These are phyloP conservation scores for Epichloe scottii DNA, from an alignment of 2,329 filamentous ascomycete genomes.

Conservation along the genomic window DNA sequence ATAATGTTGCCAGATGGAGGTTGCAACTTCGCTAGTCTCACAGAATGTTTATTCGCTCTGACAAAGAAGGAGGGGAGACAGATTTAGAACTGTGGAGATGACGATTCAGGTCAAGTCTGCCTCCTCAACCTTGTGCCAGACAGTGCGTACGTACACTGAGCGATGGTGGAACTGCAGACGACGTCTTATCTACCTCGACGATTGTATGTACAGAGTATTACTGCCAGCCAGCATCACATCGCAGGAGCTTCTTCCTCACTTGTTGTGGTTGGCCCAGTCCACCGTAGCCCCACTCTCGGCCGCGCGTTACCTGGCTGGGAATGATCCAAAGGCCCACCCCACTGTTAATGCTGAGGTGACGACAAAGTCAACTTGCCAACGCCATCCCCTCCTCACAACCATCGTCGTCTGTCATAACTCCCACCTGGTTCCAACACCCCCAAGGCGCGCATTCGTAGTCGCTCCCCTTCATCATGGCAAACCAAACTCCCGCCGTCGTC, in stretches of 20 bases:
- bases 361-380: conserved; percentile 4
- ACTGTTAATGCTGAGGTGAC: conserved; percentile 7
- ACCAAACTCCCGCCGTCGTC: conserved; percentile 99
- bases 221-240: too few species aligned
- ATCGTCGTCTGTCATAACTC: conserved; percentile 2
- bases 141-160: too few species aligned
- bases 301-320: background rate
- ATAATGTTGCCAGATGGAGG: too few species aligned
- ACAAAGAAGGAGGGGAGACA: background rate
- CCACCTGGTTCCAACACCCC: background rate
- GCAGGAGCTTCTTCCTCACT: too few species aligned
- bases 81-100: background rate
- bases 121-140: too few species aligned
- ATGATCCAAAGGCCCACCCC: conserved; percentile 3
- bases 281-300: background rate
- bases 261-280: too few species aligned
- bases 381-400: conserved; percentile 2
- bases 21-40: too few species aligned
- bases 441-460: conserved; percentile 12
- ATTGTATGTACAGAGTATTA: too few species aligned
- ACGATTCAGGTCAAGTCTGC: background rate
- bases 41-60: background rate
- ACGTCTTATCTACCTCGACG: too few species aligned
- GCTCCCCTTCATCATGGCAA: conserved; percentile 55
- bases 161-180: too few species aligned